Evolutionary conservation across 306 rosid species (phyloP).

Genomic region (Vachellia pachyceras): DNA sequence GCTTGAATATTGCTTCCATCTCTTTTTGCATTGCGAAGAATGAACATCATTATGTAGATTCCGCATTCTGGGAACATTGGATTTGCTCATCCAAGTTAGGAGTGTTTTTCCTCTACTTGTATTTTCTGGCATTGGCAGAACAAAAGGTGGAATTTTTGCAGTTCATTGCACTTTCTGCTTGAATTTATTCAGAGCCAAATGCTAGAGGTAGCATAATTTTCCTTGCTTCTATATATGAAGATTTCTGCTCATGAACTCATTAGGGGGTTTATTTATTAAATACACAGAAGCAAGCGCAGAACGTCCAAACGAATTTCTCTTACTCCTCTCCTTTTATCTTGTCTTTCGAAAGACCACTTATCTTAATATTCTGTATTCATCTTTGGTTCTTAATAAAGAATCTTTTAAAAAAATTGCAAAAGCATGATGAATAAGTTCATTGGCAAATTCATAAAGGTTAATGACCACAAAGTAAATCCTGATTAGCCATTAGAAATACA

Average conservation of each 20-base stretch:
- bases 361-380: background rate
- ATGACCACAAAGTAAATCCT: no score
- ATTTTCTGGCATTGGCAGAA: background rate
- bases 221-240: conserved; percentile 3
- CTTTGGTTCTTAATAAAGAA: background rate
- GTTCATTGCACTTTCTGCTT: background rate
- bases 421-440: background rate
- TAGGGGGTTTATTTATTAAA: background rate
- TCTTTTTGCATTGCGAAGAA: background rate
- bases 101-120: background rate
- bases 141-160: background rate
- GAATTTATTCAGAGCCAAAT: background rate
- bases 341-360: background rate
- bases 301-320: background rate
- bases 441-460: background rate
- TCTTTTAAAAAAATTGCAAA: background rate
- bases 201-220: background rate
- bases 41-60: background rate
- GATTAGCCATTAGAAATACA: no score
- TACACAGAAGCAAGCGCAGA: background rate
- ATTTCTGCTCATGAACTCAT: background rate
- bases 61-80: background rate
- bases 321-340: background rate
- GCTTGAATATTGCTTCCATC: background rate
- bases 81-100: background rate